These are phyloP conservation scores for Centella asiatica DNA, from an alignment of 129 eudicot genomes.

Conservation along the genomic window DNA sequence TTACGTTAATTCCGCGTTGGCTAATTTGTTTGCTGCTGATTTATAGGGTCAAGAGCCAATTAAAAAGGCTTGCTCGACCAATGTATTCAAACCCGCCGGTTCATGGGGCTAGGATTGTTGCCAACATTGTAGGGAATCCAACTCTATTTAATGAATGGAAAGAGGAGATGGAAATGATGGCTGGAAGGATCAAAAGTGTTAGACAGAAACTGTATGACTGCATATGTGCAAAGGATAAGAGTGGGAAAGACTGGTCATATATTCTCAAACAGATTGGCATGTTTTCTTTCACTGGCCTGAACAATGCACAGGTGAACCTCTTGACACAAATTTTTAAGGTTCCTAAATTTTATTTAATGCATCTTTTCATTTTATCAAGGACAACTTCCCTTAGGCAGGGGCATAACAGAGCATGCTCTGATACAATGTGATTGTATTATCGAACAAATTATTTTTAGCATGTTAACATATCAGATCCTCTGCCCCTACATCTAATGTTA, in stretches of 20 bases:
- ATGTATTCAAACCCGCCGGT: conserved; percentile 99
- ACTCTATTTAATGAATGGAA: conserved; percentile 87
- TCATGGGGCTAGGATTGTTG: conserved; percentile 94
- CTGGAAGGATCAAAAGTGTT: conserved; percentile 94
- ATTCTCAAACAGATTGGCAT: conserved; percentile 93
- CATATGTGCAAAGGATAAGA: conserved; percentile 60
- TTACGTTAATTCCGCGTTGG: background rate
- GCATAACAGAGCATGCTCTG: too few relatives aligned
- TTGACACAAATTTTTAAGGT: background rate
- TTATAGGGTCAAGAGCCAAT: conserved; percentile 87
- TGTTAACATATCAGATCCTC: too few relatives aligned
- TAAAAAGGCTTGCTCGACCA: conserved; percentile 93
- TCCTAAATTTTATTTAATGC: background rate
- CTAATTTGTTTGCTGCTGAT: background rate
- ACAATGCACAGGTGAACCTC: conserved; percentile 68
- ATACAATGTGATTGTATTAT: too few relatives aligned
- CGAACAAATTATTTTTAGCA: too few relatives aligned
- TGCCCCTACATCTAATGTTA: too few relatives aligned
- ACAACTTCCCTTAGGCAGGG: too few relatives aligned
- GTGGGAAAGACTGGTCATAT: conserved; percentile 92
- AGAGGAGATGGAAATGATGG: conserved; percentile 97
- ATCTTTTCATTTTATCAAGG: too few relatives aligned
- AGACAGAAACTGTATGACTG: conserved; percentile 75
- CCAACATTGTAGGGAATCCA: conserved; percentile 78
- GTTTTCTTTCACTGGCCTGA: conserved; percentile 95